Base-by-base conservation (phyloP, 2,329 filamentous ascomycete genomes). In the Neopestalotiopsis sp. region DNA sequence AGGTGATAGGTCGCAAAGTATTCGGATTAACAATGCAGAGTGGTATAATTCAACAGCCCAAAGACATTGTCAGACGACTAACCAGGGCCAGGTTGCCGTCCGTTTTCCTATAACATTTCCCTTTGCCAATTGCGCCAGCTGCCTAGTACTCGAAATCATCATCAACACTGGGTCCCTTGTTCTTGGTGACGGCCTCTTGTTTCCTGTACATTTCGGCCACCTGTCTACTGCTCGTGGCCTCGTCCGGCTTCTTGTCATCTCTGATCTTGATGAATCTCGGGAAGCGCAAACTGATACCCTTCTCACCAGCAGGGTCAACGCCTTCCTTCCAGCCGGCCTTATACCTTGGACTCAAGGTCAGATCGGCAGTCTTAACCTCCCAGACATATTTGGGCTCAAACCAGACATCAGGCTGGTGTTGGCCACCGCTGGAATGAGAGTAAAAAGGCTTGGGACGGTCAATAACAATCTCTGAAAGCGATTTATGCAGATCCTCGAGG, bases 321-420 rank as follows among this genome's bases (percentile, higher is more conserved):
- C 95, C 90, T 78, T 97, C 94, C 74, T 92, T 90, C 61, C 89
- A 89, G 0, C 93, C 96, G n/a, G 96, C 96, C 81, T 95, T 94
- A 82, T 99, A 99, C 53, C 95, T 87, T 32, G 96, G 96, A 74
- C 92, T 95, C 28, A 99, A 87, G 1, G 96, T 98, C 75, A 99
- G 81, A 84, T 99, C 96, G 1, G 96, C 96, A 13, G 95, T 97
- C 85, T 95, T 97, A 74, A 99, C 95, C 82, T 99, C 96, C 96
- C 96, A 99, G 1, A 99, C 96, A 75, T 92, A 91, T 57, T 91
- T 90, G 14, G 96, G 94, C 85, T 99, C 96, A 79, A 99, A 96
- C 96, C 96, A 99, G 49, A 99, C 94, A 79, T 99, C 96, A 1
- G 96, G 96, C 79, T 99, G 96, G 79, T 98, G 94, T 81, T 97